These are phyloP conservation scores for Xylaria hypoxylon DNA, from an alignment of 2,329 filamentous ascomycete species.

Conservation along the genomic window DNA sequence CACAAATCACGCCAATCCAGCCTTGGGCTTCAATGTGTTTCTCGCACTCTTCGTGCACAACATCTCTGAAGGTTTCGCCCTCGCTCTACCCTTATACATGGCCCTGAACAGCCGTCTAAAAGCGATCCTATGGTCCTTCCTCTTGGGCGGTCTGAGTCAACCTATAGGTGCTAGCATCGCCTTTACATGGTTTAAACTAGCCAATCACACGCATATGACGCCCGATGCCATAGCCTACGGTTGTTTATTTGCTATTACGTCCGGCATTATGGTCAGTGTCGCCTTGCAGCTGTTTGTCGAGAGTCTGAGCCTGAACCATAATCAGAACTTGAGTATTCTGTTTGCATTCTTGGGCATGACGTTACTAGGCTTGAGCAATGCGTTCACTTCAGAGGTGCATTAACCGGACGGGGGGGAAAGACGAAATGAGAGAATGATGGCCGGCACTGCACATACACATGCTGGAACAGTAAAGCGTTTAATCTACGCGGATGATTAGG, in stretches of 20 bases:
- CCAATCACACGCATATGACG: conserved; percentile 62
- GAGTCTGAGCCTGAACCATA: conserved; percentile 84
- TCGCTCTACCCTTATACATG: conserved; percentile 92
- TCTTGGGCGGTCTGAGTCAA: conserved; percentile 88
- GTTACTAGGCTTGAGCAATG: conserved; percentile 84
- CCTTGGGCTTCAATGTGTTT: conserved; percentile 90
- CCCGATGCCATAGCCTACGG: conserved; percentile 75
- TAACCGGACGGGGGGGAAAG: conserved; percentile 41
- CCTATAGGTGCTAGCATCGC: conserved; percentile 87
- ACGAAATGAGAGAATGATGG: conserved; percentile 14
- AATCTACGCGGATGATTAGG: conserved; percentile 1
- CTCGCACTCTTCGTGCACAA: conserved; percentile 98
- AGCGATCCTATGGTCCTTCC: conserved; percentile 85
- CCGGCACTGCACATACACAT: not conserved
- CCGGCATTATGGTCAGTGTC: conserved; percentile 96
- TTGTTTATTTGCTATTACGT: conserved; percentile 86
- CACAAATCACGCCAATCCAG: conserved; percentile 94
- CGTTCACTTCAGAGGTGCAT: conserved; percentile 73
- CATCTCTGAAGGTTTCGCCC: conserved; percentile 95
- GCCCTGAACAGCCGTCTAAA: conserved; percentile 82
- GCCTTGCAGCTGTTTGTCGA: conserved; percentile 90
- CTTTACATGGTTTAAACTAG: conserved; percentile 84
- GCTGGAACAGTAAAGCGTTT: not conserved
- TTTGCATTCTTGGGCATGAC: conserved; percentile 91
- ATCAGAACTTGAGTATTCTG: conserved; percentile 78